These are phyloP conservation scores for Drechslera avenae DNA, from an alignment of 2,329 filamentous ascomycete species.

Conservation along the genomic window DNA sequence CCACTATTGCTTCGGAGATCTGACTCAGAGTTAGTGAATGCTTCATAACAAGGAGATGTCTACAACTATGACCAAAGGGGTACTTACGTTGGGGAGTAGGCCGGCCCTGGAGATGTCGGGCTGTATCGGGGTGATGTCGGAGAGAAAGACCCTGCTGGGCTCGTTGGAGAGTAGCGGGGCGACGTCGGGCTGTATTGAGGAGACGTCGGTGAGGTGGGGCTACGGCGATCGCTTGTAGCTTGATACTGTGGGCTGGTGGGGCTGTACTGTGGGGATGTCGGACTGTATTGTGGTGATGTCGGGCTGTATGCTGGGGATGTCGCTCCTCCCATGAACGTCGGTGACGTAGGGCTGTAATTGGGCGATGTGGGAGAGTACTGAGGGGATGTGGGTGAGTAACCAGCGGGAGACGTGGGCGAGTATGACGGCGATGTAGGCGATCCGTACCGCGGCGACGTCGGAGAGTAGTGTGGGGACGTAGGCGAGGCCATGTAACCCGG, in stretches of 20 bases:
- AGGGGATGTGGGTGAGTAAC: constrained; percentile 57
- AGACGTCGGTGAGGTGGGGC: constrained; percentile 56
- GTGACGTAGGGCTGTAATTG: constrained; percentile 56
- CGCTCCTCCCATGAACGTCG: constrained; percentile 24
- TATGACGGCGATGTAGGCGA: constrained; percentile 61
- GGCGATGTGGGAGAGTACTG: constrained; percentile 54
- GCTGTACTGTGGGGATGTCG: constrained; percentile 73
- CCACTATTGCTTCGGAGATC: constrained; percentile 45
- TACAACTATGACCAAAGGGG: constrained; percentile 33
- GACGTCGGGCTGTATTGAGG: constrained; percentile 45
- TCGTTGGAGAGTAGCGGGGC: constrained; percentile 36
- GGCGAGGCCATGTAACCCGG: constrained; percentile 58
- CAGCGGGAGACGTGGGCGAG: constrained; percentile 59
- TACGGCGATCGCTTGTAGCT: constrained; percentile 58
- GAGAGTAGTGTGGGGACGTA: constrained; percentile 65
- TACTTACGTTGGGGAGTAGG: constrained; percentile 55
- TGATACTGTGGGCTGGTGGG: constrained; percentile 67
- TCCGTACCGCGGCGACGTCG: constrained; percentile 60
- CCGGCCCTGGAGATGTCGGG: constrained; percentile 43
- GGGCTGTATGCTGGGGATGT: constrained; percentile 62
- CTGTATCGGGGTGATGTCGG: constrained; percentile 52
- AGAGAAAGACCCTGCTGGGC: constrained; percentile 50
- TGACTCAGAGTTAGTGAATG: constrained; percentile 29
- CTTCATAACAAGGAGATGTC: neutral
- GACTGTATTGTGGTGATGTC: constrained; percentile 57